These are phyloP conservation scores for Phytophthora melonis DNA, from an alignment of 352 stramenopile genomes.

Conservation along the genomic window DNA sequence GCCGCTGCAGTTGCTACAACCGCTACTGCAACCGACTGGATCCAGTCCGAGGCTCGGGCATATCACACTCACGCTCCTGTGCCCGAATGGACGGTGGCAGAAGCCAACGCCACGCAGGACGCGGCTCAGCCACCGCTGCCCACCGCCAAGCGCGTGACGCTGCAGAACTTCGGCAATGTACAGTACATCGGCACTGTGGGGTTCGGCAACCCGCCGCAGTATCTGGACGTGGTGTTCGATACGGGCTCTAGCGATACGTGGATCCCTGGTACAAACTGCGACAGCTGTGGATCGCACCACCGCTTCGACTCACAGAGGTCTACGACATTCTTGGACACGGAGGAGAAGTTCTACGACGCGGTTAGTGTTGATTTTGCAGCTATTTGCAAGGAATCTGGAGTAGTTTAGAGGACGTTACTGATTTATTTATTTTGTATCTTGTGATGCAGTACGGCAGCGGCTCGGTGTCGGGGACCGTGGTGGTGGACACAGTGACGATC, in stretches of 20 bases:
- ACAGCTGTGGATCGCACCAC: slow-evolving; percentile 61
- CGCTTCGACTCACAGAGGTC: slow-evolving; percentile 64
- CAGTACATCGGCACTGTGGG: slow-evolving; percentile 81
- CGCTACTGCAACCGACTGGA: slow-evolving; percentile 28
- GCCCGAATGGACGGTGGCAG: slow-evolving; percentile 9
- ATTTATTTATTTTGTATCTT: slow-evolving; percentile 6
- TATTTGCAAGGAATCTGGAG: slow-evolving; percentile 14
- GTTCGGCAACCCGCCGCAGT: slow-evolving; percentile 77
- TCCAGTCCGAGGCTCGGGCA: slow-evolving; percentile 20
- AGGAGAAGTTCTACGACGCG: slow-evolving; percentile 77
- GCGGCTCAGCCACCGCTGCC: slow-evolving; percentile 39
- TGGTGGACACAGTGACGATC: slow-evolving; percentile 76
- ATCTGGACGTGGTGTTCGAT: slow-evolving; percentile 80
- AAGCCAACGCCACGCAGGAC: slow-evolving; percentile 23
- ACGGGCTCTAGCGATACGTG: slow-evolving; percentile 87
- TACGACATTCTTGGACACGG: slow-evolving; percentile 76
- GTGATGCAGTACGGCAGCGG: slow-evolving; percentile 77
- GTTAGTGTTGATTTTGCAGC: slow-evolving; percentile 26
- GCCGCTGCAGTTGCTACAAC: not conserved
- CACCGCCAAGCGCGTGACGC: slow-evolving; percentile 50
- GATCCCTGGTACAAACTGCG: slow-evolving; percentile 67
- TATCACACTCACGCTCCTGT: not conserved
- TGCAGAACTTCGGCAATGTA: slow-evolving; percentile 89
- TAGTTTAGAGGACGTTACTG: slow-evolving; percentile 10
- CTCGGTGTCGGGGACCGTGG: slow-evolving; percentile 79